Evolutionary conservation across 1,139 yeast genomes (phyloP).

Genomic region (Meyerozyma sp.): DNA sequence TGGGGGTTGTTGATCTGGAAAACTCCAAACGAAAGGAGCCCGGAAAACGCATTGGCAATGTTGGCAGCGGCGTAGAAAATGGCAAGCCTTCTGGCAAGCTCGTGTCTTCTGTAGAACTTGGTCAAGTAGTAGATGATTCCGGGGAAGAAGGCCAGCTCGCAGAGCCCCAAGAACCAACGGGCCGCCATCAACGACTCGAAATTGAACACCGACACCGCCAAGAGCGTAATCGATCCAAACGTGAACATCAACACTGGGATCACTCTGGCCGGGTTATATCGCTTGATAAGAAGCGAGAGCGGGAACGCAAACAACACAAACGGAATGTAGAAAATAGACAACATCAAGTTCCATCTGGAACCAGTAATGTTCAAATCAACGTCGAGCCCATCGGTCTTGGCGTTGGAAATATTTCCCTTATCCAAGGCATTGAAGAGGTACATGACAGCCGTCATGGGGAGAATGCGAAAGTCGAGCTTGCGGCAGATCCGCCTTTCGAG

Average conservation of each 20-base stretch:
- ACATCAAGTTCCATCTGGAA: slow-evolving; percentile 18
- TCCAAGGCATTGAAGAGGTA: slow-evolving; percentile 26
- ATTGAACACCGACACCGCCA: slow-evolving; percentile 13
- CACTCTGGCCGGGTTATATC: slow-evolving; percentile 17
- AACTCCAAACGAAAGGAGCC: slow-evolving; percentile 15
- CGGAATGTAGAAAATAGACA: slow-evolving; percentile 18
- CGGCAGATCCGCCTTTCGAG: slow-evolving; percentile 22
- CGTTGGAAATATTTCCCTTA: slow-evolving; percentile 18
- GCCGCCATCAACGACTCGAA: slow-evolving; percentile 16
- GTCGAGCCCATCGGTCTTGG: slow-evolving; percentile 19
- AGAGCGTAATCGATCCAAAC: slow-evolving; percentile 15
- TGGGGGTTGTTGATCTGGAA: slow-evolving; percentile 18
- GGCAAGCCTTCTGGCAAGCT: slow-evolving; percentile 16
- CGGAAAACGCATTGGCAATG: slow-evolving; percentile 18
- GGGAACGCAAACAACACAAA: slow-evolving; percentile 19
- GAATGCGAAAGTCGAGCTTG: slow-evolving; percentile 29
- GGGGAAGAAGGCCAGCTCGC: slow-evolving; percentile 17
- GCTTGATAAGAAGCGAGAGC: slow-evolving; percentile 14
- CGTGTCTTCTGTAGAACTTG: slow-evolving; percentile 17
- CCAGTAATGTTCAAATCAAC: slow-evolving; percentile 15
- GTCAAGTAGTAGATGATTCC: slow-evolving; percentile 17
- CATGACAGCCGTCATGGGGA: slow-evolving; percentile 23
- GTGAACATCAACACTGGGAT: slow-evolving; percentile 17
- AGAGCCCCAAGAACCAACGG: slow-evolving; percentile 18
- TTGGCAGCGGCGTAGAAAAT: slow-evolving; percentile 16